phyloP scores from a whole-genome alignment of 441 rosid genomes.

The Pelargonium citronellum region DNA sequence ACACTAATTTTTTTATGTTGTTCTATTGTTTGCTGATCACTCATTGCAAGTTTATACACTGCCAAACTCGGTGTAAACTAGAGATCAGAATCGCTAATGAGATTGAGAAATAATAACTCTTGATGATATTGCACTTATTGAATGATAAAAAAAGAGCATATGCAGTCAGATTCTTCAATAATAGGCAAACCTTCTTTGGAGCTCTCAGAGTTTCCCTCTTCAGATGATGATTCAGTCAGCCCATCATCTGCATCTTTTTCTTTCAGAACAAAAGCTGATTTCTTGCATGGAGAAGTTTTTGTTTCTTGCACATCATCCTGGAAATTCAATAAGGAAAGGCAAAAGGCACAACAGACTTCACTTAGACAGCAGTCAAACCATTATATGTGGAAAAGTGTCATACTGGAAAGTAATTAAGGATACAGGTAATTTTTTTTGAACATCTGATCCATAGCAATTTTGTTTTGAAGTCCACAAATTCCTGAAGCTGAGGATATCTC shows the following conservation, averaged over 20 bases:
- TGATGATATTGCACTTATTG: background rate
- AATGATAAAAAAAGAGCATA: slow-evolving; percentile 9
- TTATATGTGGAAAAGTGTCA: slow-evolving; percentile 3
- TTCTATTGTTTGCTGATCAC: background rate
- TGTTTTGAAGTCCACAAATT: slow-evolving; percentile 34
- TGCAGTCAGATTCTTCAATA: slow-evolving; percentile 29
- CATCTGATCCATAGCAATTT: slow-evolving; percentile 31
- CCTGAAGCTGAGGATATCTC: slow-evolving; percentile 44
- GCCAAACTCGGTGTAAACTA: background rate
- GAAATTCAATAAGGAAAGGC: slow-evolving; percentile 41
- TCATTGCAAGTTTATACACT: background rate
- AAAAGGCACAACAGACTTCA: slow-evolving; percentile 26
- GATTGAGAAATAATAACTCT: background rate
- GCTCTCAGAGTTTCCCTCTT: slow-evolving; percentile 43
- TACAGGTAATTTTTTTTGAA: slow-evolving; percentile 41
- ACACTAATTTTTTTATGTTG: too few relatives aligned
- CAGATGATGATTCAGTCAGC: slow-evolving; percentile 41
- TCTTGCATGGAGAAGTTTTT: slow-evolving; percentile 32
- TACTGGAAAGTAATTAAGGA: slow-evolving; percentile 32
- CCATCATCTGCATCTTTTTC: slow-evolving; percentile 31
- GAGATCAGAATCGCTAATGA: background rate
- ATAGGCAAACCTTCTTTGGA: slow-evolving; percentile 43
- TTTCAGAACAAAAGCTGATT: slow-evolving; percentile 28
- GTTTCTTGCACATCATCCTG: slow-evolving; percentile 47
- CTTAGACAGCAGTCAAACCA: slow-evolving; percentile 10